Conservation (phyloP, 345 rosid species). For the Microthlaspi erraticum region DNA sequence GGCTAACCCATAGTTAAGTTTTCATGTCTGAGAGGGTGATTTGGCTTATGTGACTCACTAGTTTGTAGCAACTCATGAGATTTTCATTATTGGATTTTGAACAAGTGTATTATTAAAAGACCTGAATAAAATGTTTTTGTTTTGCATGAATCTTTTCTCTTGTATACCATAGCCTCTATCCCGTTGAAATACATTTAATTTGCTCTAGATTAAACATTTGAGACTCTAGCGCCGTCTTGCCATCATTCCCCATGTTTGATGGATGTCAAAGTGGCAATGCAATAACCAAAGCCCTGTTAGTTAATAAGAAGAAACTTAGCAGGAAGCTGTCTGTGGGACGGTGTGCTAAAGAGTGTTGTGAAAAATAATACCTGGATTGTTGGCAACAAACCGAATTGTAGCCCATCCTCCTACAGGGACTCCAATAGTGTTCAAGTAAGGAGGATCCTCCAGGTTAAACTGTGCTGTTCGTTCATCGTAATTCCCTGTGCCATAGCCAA, state of each 20-base stretch:
- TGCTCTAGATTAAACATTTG: background rate
- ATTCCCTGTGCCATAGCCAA: conserved; percentile 73
- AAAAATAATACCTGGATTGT: conserved; percentile 69
- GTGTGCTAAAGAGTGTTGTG: conserved; percentile 30
- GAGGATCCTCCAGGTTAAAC: conserved; percentile 78
- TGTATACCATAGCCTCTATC: conserved; percentile 25
- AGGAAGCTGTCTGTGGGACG: conserved; percentile 18
- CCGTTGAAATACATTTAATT: conserved; percentile 28
- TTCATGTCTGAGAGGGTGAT: conserved; percentile 11
- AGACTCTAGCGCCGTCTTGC: conserved; percentile 60
- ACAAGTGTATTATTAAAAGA: conserved; percentile 23
- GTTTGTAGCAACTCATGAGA: conserved; percentile 15
- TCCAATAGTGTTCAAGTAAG: conserved; percentile 84
- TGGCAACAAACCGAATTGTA: conserved; percentile 71
- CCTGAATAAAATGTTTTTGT: no score
- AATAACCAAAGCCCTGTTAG: conserved; percentile 80
- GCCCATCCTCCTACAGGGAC: conserved; percentile 98
- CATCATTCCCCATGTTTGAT: conserved; percentile 88
- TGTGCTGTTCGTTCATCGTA: conserved; percentile 57
- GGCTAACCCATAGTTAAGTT: conserved; percentile 55
- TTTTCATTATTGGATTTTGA: background rate
- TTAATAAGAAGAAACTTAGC: conserved; percentile 13
- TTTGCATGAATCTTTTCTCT: conserved; percentile 2
- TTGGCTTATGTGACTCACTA: conserved; percentile 13
- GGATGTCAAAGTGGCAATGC: conserved; percentile 83